Conservation (phyloP, 352 stramenopile species). For the Pythium apleroticum region DNA sequence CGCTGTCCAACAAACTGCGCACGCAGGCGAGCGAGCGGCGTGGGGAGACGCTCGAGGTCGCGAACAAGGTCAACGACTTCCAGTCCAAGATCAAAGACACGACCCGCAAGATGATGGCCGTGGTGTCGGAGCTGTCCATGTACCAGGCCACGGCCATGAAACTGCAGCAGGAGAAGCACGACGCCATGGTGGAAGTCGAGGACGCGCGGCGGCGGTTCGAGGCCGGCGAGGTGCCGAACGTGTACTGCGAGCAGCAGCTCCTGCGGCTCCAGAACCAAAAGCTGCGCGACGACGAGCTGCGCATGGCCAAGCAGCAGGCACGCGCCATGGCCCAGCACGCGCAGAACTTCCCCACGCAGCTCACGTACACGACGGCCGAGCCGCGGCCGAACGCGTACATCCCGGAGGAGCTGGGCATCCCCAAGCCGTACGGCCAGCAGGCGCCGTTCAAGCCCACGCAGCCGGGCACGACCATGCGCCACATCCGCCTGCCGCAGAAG, state of each 20-base stretch:
- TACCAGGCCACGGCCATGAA: slow-evolving; percentile 94
- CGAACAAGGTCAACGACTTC: slow-evolving; percentile 90
- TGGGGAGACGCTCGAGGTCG: slow-evolving; percentile 78
- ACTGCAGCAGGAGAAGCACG: slow-evolving; percentile 91
- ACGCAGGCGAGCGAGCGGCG: slow-evolving; percentile 72
- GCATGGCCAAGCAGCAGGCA: slow-evolving; percentile 42
- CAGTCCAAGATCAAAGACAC: slow-evolving; percentile 90
- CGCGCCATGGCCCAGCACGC: slow-evolving; percentile 44
- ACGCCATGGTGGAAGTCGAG: slow-evolving; percentile 63
- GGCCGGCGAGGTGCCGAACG: slow-evolving; percentile 70
- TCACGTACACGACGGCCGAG: slow-evolving; percentile 89
- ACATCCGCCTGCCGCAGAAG: slow-evolving; percentile 87
- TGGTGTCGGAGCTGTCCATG: slow-evolving; percentile 94
- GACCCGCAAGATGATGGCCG: slow-evolving; percentile 94
- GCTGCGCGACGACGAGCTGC: slow-evolving; percentile 49
- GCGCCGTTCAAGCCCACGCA: slow-evolving; percentile 92
- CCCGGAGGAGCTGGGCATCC: slow-evolving; percentile 90
- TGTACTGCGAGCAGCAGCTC: slow-evolving; percentile 77
- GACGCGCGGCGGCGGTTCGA: slow-evolving; percentile 57
- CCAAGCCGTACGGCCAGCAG: slow-evolving; percentile 90
- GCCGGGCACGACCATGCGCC: slow-evolving; percentile 89
- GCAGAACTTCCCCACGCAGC: slow-evolving; percentile 63
- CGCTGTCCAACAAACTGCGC: slow-evolving; percentile 83
- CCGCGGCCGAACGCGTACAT: slow-evolving; percentile 94
- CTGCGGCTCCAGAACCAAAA: slow-evolving; percentile 58